Evolutionary conservation across 805 yeast genomes (phyloP), one percentile per base, ranked within the genome.

Genomic region (Kregervanrija pseudodelftensis): DNA sequence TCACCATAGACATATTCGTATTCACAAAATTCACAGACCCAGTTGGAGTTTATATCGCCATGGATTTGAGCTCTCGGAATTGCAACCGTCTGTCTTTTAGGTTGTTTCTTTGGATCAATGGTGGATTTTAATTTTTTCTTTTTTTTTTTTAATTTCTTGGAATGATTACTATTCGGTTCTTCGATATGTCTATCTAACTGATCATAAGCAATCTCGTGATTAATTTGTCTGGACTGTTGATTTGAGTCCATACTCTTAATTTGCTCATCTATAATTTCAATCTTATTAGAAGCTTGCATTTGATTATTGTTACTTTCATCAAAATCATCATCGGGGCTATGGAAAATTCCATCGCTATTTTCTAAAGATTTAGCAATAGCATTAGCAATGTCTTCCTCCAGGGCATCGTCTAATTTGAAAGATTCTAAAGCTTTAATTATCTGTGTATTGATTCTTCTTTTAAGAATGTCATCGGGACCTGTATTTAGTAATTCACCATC

Each of bases 1-100:
- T 55, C 55, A 1, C 80, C 79, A 53, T 61, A 74, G 4, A 74
- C 65, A 9, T 64, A 63, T 52, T 74, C 76, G 55, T 71, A 74
- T 49, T 74, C 75, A 58, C 80, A 74, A 38, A 74, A 65, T 40
- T 72, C 61, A 54, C 80, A 74, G 2, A 50, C 41, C 61, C 61
- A 60, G 9, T 45, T 37, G n/a, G 56, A 49, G 8, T 13, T 41
- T 3, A 55, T 49, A 15, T 54, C 55, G 2, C 55, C 54, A 15
- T 14, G 28, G 28, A 22, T 7, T 22, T 22, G 28, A 8, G 28
- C 4, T 15, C 37, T 43, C 12, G 22, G 31, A 16, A 7, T 34
- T 30, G 22, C 28, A 8, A 22, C 7, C 8, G 28, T 5, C 8
- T 22, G 28, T 39, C 17, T 28, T 17, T 39, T 31, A 3, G 22